Base-by-base conservation (phyloP, 371 early-diverging fungal species). In the Mucor sp. region DNA sequence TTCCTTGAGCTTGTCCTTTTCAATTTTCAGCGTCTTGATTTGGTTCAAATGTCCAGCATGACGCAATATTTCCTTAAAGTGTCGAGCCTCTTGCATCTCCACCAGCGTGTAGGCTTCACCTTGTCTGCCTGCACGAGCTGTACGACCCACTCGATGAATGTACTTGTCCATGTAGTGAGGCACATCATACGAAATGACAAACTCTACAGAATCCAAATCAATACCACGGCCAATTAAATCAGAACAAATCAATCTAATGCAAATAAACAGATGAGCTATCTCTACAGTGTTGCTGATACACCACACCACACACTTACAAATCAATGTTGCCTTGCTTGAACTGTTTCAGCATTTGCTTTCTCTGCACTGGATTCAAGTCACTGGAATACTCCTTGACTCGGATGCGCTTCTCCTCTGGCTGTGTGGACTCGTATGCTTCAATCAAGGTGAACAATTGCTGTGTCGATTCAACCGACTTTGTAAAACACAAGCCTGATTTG, bases 71-170 rank as follows among this genome's bases (percentile, higher is more conserved):
- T 87, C 82, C 74, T 90, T 94, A 80, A 91, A 95, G 65, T 83
- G 86, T 41, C 85, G 72, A 7, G 75, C 82, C 64, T 98, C 96
- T 71, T 93, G 91, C 53, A 82, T 85, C 58, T 93, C 96, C 4
- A 97, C 89, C 55, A 99, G 69, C 3, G 97, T 94, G 63, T 93
- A 92, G 0, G 99, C 95, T 7, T 78, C 78, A 58, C 99, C 99
- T 25, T 86, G 79, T 50, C 91, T 84, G n/a, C 98, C 98, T 4
- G 97, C 99, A 69, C 98, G 90, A 1, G 97, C 99, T 1, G 99
- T 99, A 65, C 99, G 89, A 9, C 99, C 99, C n/a, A 97, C 94
- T 67, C 99, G 91, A 74, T 99, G 99, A 37, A 98, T 92, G 74
- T 99, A 99, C 70, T 95, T 91, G 72, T 94, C 92, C 83, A 91